phyloP scores from a whole-genome alignment of 768 basidiomycete species.

The Leccinum disarticulatum region DNA sequence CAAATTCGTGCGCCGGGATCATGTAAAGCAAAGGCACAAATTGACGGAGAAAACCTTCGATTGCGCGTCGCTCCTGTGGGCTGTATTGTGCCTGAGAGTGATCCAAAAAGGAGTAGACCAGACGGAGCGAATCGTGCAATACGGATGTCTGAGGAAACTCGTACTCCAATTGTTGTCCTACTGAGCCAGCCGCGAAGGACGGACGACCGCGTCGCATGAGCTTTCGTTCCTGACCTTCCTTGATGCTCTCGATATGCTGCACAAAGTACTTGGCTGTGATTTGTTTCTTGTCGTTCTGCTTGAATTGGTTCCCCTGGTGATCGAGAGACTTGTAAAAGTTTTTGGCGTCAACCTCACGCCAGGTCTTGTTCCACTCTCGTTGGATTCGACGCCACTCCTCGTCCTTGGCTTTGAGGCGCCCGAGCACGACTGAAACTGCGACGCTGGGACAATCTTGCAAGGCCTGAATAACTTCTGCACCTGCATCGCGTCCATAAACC shows the following conservation, averaged over 20 bases:
- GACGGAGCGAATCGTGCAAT: conserved; percentile 84
- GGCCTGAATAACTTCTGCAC: conserved; percentile 75
- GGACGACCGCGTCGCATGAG: conserved; percentile 30
- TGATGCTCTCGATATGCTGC: conserved; percentile 70
- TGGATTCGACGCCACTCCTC: conserved; percentile 96
- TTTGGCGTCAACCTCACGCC: conserved; percentile 95
- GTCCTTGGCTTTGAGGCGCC: conserved; percentile 87
- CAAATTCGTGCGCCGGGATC: conserved; percentile 65
- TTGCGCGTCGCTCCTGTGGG: conserved; percentile 70
- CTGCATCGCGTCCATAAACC: conserved; percentile 83
- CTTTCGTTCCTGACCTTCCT: conserved; percentile 53
- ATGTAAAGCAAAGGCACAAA: conserved; percentile 85
- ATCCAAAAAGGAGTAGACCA: conserved; percentile 90
- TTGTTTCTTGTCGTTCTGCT: conserved; percentile 91
- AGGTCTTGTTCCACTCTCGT: conserved; percentile 94
- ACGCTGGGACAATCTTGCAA: conserved; percentile 90
- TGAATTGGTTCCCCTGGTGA: conserved; percentile 93
- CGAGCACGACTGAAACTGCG: conserved; percentile 87
- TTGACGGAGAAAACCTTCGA: conserved; percentile 81
- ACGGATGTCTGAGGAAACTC: conserved; percentile 75
- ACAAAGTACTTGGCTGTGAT: conserved; percentile 85
- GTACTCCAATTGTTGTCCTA: conserved; percentile 76
- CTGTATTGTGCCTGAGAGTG: conserved; percentile 78
- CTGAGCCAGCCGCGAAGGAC: conserved; percentile 45
- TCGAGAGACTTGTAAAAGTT: conserved; percentile 99